Evolutionary conservation across 208 protist genomes (phyloP), one percentile per base, ranked within the genome.

Genomic region (Wallacemonas sp.): DNA sequence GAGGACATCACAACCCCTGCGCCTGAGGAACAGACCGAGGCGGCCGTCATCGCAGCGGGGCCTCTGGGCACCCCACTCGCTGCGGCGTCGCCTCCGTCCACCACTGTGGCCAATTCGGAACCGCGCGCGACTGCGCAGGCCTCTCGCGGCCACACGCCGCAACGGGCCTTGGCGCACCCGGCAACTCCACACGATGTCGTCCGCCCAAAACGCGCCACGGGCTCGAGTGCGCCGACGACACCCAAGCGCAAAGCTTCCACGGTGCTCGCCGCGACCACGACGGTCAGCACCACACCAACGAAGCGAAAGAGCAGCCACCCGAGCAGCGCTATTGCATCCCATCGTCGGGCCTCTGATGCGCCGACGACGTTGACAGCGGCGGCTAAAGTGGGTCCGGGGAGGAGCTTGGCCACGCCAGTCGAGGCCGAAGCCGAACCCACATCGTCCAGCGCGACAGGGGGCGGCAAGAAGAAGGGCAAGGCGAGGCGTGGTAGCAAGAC

Each of bases 401-500:
- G 0, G 11, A 26, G 47, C 47, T 4, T n/a, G 11, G 47, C 11
- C 8, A 55, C 47, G 6, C 24, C 47, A 6, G 12, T 33, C 26
- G 9, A 12, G 19, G 22, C 11, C 38, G 38, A 42, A n/a, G n/a
- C n/a, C n/a, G n/a, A n/a, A n/a, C n/a, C 36, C 42, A 49, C 42
- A 19, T 9, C 47, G 5, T 55, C 47, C 24, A 55, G 24, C 26
- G 47, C 24, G 3, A 33, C 11, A 5, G 26, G 47, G 11, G 21
- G 47, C 47, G n/a, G n/a, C n/a, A 55, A 55, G 47, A 55, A 55
- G 47, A 33, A 27, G n/a, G n/a, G n/a, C n/a, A n/a, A n/a, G n/a
- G n/a, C n/a, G n/a, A n/a, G n/a, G n/a, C n/a, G n/a, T n/a, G n/a
- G n/a, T 41, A 14, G 36, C 51, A 58, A 39, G n/a, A 54, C 26